These are phyloP conservation scores for Yamadazyma kitorensis DNA, from an alignment of 805 yeast genomes.

Conservation along the genomic window DNA sequence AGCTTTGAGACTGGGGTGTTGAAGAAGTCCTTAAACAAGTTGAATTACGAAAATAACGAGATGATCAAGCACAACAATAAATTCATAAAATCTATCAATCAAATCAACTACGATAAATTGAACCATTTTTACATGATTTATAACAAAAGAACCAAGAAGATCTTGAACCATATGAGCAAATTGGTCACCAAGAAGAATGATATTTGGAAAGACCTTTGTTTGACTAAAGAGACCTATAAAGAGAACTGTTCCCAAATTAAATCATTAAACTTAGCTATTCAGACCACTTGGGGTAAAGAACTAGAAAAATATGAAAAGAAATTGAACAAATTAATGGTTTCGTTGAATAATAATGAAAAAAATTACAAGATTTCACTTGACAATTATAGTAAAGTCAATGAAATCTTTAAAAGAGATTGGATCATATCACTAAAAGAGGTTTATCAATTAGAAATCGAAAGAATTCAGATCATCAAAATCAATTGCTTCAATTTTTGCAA, in stretches of 20 bases:
- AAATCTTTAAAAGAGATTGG: conserved; percentile 75
- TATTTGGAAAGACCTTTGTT: conserved; percentile 33
- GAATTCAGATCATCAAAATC: conserved; percentile 65
- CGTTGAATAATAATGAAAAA: conserved; percentile 41
- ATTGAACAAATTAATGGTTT: conserved; percentile 46
- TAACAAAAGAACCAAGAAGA: conserved; percentile 51
- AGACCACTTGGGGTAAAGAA: conserved; percentile 72
- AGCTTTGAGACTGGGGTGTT: conserved; percentile 58
- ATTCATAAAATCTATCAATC: conserved; percentile 50
- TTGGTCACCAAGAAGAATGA: conserved; percentile 46
- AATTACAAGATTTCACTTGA: conserved; percentile 58
- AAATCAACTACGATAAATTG: conserved; percentile 47
- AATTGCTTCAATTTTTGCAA: conserved; percentile 80
- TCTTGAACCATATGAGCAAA: conserved; percentile 56
- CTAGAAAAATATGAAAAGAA: conserved; percentile 58
- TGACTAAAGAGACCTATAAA: conserved; percentile 49
- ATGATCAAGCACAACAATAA: conserved; percentile 56
- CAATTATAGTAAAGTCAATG: conserved; percentile 53
- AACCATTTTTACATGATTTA: conserved; percentile 49
- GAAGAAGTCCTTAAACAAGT: conserved; percentile 55
- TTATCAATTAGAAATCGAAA: conserved; percentile 68
- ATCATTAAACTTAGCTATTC: conserved; percentile 57
- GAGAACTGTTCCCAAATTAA: conserved; percentile 57
- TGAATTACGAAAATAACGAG: conserved; percentile 56
- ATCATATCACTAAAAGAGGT: conserved; percentile 54